Evolutionary conservation across 345 rosid genomes (phyloP).

Genomic region (Eucalyptus regnans): DNA sequence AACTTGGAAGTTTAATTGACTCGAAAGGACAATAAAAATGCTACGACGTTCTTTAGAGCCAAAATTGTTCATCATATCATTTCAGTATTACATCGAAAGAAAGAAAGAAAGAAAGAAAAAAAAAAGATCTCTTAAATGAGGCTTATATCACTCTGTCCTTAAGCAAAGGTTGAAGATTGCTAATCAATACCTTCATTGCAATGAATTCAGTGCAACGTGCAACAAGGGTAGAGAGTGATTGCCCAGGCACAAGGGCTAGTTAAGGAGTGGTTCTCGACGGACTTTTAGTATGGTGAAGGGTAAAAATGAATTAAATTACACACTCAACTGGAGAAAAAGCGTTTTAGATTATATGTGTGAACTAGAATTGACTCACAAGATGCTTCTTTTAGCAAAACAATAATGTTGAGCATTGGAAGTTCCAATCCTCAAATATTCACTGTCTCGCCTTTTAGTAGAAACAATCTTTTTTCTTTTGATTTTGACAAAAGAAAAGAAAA

Average conservation of each 20-base stretch:
- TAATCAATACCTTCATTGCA: neutral
- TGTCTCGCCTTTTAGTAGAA: neutral
- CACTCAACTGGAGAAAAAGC: accelerated
- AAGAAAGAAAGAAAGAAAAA: accelerated
- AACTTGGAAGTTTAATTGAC: neutral
- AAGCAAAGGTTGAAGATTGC: neutral
- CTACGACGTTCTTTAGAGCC: accelerated
- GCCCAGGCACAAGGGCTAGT: accelerated
- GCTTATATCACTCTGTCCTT: neutral
- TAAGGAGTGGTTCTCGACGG: accelerated
- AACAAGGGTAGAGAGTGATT: neutral
- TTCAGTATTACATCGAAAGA: too few relatives aligned
- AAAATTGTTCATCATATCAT: too few relatives aligned
- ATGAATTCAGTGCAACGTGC: accelerated
- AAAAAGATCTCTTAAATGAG: too few relatives aligned
- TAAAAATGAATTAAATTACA: accelerated
- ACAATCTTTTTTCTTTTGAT: neutral
- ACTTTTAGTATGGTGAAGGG: neutral
- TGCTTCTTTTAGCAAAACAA: neutral
- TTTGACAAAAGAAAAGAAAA: neutral
- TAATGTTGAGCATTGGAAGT: neutral
- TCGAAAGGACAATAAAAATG: neutral
- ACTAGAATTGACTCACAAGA: neutral
- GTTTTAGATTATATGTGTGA: neutral
- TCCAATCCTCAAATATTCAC: neutral